A percentile compares a stretch with the other conserved stretches of the same genome.
Conservation (phyloP, 1,284 basidiomycete genomes). For the Cystobasidium slooffiae region DNA sequence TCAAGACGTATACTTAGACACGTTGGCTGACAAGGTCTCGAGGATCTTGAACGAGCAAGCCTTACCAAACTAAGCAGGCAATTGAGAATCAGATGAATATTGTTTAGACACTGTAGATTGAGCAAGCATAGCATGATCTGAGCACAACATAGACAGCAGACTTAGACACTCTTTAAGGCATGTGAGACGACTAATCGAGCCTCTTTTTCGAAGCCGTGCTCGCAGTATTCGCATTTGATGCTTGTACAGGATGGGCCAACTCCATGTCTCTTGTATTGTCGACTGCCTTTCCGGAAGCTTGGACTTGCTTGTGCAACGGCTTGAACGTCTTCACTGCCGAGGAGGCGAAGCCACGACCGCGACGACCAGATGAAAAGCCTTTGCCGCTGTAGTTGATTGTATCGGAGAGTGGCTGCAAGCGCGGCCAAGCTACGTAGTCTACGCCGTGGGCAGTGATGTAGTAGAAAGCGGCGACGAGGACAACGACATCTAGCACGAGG, state of each 20-base stretch:
- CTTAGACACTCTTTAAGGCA: background rate
- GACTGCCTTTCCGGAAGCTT: constrained; percentile 57
- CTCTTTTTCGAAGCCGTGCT: constrained; percentile 56
- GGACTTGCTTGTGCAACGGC: constrained; percentile 54
- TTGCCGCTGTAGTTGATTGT: constrained; percentile 84
- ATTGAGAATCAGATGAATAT: background rate
- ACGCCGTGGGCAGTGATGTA: constrained; percentile 80
- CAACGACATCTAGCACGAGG: constrained; percentile 72
- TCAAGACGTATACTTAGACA: constrained; percentile 28
- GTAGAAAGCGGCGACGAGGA: constrained; percentile 62
- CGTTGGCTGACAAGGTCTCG: constrained; percentile 16
- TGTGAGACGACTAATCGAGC: constrained; percentile 15
- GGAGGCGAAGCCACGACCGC: constrained; percentile 71
- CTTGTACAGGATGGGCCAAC: constrained; percentile 45
- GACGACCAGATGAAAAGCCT: constrained; percentile 75
- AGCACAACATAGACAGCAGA: background rate
- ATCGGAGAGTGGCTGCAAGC: constrained; percentile 80
- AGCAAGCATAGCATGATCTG: background rate
- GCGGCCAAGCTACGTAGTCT: constrained; percentile 93
- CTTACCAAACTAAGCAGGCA: background rate
- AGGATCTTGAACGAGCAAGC: background rate
- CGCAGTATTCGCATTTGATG: constrained; percentile 27
- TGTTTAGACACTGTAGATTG: background rate
- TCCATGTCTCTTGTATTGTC: constrained; percentile 41
- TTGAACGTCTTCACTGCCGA: constrained; percentile 54